A percentile compares a stretch with the other conserved stretches of the same genome.
phyloP scores from a whole-genome alignment of 805 yeast species.

The Wilhelminamyces savonicus region DNA sequence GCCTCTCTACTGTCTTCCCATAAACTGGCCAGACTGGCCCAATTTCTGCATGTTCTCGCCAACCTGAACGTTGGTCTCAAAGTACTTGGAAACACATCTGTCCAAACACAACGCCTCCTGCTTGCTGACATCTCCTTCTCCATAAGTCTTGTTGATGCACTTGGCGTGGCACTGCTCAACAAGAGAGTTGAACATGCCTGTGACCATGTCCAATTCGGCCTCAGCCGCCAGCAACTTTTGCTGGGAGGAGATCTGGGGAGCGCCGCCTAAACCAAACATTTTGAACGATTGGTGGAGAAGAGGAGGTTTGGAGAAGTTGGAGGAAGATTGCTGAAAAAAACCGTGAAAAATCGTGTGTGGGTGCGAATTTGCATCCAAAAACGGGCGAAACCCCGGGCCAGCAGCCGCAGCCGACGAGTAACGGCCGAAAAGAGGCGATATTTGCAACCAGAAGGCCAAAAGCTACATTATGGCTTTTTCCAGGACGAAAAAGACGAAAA shows the following conservation, averaged over 20 bases:
- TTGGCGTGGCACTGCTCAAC: conserved; percentile 85
- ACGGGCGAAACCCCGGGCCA: too few relatives aligned
- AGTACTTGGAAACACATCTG: conserved; percentile 93
- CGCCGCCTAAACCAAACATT: conserved; percentile 77
- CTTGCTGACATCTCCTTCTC: conserved; percentile 69
- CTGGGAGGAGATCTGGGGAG: conserved; percentile 67
- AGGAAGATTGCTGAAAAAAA: too few relatives aligned
- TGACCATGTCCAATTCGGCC: conserved; percentile 94
- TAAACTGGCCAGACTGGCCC: conserved; percentile 41
- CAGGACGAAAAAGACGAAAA: too few relatives aligned
- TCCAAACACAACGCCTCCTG: conserved; percentile 84
- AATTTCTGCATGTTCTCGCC: conserved; percentile 64
- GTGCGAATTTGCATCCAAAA: too few relatives aligned
- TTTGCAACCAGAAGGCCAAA: too few relatives aligned
- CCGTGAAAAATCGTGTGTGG: too few relatives aligned
- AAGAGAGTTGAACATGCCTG: conserved; percentile 92
- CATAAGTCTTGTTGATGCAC: conserved; percentile 65
- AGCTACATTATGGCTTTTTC: too few relatives aligned
- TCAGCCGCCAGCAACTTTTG: conserved; percentile 88
- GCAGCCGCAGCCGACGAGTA: too few relatives aligned
- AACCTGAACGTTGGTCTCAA: conserved; percentile 89
- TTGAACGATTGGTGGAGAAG: too few relatives aligned
- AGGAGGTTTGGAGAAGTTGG: too few relatives aligned
- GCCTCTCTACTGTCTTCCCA: conserved; percentile 40
- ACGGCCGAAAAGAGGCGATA: too few relatives aligned